phyloP scores from a whole-genome alignment of 1,284 basidiomycete genomes.

The Melampsora abietis-canadensis region DNA sequence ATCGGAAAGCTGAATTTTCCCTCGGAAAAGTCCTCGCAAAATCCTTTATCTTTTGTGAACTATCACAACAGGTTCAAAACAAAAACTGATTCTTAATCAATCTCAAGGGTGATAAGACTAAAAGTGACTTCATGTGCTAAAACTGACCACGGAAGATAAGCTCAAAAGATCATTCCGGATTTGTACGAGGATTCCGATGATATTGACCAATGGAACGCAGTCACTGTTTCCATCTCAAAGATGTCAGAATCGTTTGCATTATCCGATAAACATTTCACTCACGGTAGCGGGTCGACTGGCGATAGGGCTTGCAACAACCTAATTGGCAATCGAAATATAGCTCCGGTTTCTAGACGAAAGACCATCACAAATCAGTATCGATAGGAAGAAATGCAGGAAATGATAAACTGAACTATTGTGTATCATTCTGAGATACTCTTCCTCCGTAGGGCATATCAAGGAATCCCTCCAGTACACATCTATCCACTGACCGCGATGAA shows the following conservation, averaged over 20 bases:
- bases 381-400: background rate
- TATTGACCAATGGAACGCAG: conserved; percentile 85
- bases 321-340: conserved; percentile 84
- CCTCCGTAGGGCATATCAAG: conserved; percentile 52
- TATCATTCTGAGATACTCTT: conserved; percentile 93
- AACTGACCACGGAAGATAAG: conserved; percentile 70
- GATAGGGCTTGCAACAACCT: conserved; percentile 90
- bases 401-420: conserved; percentile 71
- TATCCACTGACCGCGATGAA: conserved; percentile 92
- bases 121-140: too few relatives aligned
- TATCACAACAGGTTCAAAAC: conserved; percentile 52
- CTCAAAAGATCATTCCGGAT: conserved; percentile 98
- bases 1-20: conserved; percentile 57
- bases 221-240: conserved; percentile 59
- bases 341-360: conserved; percentile 74
- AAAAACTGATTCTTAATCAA: too few relatives aligned
- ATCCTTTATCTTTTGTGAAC: conserved; percentile 89
- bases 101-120: background rate
- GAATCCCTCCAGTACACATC: conserved; percentile 93
- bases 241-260: background rate
- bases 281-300: conserved; percentile 23
- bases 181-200: conserved; percentile 91
- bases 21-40: conserved; percentile 89
- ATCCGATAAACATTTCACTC: background rate
- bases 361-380: background rate